Evolutionary conservation across 768 basidiomycete genomes (phyloP).

Genomic region (Hygrophorus pudorinus): DNA sequence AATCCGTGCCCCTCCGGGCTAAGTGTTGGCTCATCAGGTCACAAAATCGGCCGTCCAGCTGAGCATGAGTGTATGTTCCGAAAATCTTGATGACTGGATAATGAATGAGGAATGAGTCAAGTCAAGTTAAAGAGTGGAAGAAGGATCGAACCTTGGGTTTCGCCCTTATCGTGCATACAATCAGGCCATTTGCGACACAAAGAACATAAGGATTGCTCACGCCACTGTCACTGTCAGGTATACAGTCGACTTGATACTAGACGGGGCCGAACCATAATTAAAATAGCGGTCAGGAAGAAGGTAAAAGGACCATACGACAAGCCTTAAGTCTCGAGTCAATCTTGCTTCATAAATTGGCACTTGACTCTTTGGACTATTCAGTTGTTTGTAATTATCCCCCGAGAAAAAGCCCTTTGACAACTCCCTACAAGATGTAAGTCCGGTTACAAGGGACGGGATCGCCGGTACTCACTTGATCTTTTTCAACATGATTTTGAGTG

Average conservation of each 20-base stretch:
- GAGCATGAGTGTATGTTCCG: conserved; percentile 30
- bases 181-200: not conserved
- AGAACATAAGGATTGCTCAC: conserved; percentile 11
- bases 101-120: not conserved
- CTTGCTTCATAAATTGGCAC: conserved; percentile 64
- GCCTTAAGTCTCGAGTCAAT: conserved; percentile 41
- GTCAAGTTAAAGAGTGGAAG: not conserved
- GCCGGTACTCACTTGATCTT: conserved; percentile 47
- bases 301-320: conserved; percentile 35
- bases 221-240: conserved; percentile 25
- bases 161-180: conserved; percentile 24
- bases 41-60: conserved; percentile 29
- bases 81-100: conserved; percentile 29
- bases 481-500: conserved; percentile 47
- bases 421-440: conserved; percentile 32
- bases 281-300: not conserved
- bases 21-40: conserved; percentile 27
- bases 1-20: conserved; percentile 35
- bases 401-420: conserved; percentile 65
- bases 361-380: conserved; percentile 32
- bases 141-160: not conserved
- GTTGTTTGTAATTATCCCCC: conserved; percentile 52
- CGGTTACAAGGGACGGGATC: not conserved
- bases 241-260: conserved; percentile 42
- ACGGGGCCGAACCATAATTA: no score